Percentiles rank a stretch among this genome's conserved stretches.
Conservation (phyloP, 495 filamentous ascomycete genomes). For the Annulohypoxylon nitens region DNA sequence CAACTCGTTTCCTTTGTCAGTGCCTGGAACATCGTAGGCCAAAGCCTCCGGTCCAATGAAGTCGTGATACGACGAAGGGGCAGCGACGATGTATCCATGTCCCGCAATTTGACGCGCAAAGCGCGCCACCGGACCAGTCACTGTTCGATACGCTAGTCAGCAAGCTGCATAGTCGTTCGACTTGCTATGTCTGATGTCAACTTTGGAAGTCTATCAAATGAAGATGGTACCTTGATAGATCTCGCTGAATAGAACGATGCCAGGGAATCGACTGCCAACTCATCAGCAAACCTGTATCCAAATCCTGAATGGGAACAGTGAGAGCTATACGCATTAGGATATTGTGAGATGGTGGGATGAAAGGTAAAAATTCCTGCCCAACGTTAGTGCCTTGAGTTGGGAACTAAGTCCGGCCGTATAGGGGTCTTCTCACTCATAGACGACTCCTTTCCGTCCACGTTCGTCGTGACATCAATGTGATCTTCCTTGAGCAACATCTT, state of each 20-base stretch:
- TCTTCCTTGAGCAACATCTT: constrained; percentile 64
- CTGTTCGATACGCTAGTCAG: constrained; percentile 59
- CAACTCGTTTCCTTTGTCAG: constrained; percentile 86
- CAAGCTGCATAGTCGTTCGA: constrained; percentile 28
- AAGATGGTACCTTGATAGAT: constrained; percentile 86
- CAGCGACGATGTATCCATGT: constrained; percentile 93
- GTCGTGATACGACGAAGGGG: constrained; percentile 92
- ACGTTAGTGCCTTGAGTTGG: constrained; percentile 41
- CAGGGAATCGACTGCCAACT: constrained; percentile 77
- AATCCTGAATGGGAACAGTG: constrained; percentile 12
- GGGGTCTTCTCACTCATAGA: constrained; percentile 57
- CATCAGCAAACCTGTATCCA: constrained; percentile 42
- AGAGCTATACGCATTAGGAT: constrained; percentile 76
- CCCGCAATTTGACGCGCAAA: constrained; percentile 94
- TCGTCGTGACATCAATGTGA: constrained; percentile 57
- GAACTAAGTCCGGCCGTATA: constrained; percentile 7
- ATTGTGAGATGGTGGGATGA: constrained; percentile 85
- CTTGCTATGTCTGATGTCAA: constrained; percentile 1
- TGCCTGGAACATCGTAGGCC: constrained; percentile 88
- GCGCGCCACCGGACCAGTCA: constrained; percentile 90
- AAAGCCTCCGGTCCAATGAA: constrained; percentile 89
- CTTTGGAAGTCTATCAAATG: constrained; percentile 1
- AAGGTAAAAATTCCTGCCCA: constrained; percentile 85
- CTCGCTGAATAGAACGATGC: constrained; percentile 91
- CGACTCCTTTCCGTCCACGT: constrained; percentile 61